phyloP scores from a whole-genome alignment of 2,329 filamentous ascomycete genomes.

The Verticillium klebahnii region DNA sequence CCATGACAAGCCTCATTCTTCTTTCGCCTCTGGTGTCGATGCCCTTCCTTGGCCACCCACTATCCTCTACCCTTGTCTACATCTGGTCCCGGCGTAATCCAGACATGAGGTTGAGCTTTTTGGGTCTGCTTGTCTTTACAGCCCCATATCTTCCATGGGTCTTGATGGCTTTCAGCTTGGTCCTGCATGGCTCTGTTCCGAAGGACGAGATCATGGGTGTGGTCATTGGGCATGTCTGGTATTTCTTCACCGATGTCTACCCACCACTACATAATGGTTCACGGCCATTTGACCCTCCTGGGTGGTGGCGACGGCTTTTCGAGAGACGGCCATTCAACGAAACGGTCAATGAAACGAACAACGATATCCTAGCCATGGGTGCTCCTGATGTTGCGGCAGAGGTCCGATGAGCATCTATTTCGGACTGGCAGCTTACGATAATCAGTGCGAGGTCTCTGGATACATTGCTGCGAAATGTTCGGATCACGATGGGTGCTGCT shows the following conservation, averaged over 20 bases:
- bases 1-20: slow-evolving; percentile 71
- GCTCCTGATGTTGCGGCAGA: slow-evolving; percentile 19
- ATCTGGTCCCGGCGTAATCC: slow-evolving; percentile 97
- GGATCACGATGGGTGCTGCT: not conserved
- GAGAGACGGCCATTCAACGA: slow-evolving; percentile 47
- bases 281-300: slow-evolving; percentile 81
- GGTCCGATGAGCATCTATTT: slow-evolving; percentile 5
- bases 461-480: not conserved
- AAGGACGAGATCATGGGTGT: slow-evolving; percentile 97
- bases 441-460: not conserved
- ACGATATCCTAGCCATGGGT: slow-evolving; percentile 58
- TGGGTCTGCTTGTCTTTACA: slow-evolving; percentile 85
- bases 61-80: slow-evolving; percentile 92
- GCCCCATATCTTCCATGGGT: slow-evolving; percentile 97
- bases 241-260: slow-evolving; percentile 97
- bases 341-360: slow-evolving; percentile 51
- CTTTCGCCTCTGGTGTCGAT: slow-evolving; percentile 86
- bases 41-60: slow-evolving; percentile 88
- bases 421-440: not conserved
- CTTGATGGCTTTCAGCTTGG: slow-evolving; percentile 82
- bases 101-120: slow-evolving; percentile 81
- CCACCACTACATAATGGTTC: slow-evolving; percentile 82
- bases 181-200: slow-evolving; percentile 85
- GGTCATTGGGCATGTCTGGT: slow-evolving; percentile 93
- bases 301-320: slow-evolving; percentile 86